Evolutionary conservation across 2,329 filamentous ascomycete species (phyloP).

Genomic region (Orbilia blumenaviensis): DNA sequence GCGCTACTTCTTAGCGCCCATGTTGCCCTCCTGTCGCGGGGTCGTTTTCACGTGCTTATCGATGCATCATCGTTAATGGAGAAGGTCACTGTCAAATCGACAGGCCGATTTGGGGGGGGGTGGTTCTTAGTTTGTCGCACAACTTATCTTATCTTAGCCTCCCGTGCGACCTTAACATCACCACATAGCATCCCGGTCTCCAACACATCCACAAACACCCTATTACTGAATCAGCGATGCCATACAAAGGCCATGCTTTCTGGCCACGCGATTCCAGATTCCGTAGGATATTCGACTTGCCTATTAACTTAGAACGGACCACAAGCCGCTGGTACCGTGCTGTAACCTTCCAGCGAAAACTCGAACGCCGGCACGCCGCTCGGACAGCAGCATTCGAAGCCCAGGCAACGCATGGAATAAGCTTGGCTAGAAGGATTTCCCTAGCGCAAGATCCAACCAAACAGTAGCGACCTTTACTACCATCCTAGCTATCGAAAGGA

Average conservation of each 20-base stretch:
- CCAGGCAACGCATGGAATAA: not conserved
- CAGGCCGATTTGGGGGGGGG: not conserved
- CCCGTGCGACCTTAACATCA: not conserved
- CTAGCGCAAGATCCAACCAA: not conserved
- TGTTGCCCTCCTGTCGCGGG: not conserved
- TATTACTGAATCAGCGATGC: not conserved
- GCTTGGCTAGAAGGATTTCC: not conserved
- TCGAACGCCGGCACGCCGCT: not conserved
- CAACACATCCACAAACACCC: not conserved
- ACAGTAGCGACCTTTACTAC: too few relatives aligned
- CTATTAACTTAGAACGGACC: not conserved
- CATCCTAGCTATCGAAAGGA: too few relatives aligned
- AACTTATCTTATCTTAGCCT: not conserved
- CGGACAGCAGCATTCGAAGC: not conserved
- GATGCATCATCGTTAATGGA: not conserved
- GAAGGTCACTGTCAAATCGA: not conserved
- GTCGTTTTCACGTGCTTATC: not conserved
- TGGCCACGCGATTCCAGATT: not conserved
- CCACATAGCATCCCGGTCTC: not conserved
- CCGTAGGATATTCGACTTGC: not conserved
- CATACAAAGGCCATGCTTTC: not conserved
- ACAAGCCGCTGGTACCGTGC: not conserved
- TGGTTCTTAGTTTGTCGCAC: too few relatives aligned
- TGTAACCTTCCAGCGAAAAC: not conserved
- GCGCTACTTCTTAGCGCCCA: not conserved